Evolutionary conservation across 306 rosid species (phyloP).

Genomic region (Inga oerstediana): DNA sequence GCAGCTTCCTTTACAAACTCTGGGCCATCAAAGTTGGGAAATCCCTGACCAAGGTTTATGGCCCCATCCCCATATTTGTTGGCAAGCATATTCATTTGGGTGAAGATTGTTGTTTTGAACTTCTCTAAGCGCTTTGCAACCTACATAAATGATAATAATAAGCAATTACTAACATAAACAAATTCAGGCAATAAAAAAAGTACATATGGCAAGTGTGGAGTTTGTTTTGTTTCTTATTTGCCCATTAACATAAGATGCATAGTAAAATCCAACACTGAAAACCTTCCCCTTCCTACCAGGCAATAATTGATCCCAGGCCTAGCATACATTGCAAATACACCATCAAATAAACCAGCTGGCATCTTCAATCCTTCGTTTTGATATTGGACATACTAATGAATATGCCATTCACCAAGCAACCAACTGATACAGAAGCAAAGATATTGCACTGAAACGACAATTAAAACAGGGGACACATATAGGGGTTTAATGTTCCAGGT

Average conservation of each 20-base stretch:
- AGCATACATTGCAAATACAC: background rate
- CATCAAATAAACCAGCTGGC: background rate
- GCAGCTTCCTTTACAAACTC: constrained; percentile 97
- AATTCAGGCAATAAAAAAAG: background rate
- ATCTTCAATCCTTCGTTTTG: background rate
- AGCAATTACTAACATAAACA: constrained; percentile 5
- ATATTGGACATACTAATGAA: background rate
- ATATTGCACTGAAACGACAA: background rate
- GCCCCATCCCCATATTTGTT: constrained; percentile 84
- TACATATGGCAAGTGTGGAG: background rate
- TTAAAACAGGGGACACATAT: background rate
- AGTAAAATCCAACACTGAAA: background rate
- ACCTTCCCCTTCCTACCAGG: background rate
- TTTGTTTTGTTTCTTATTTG: constrained; percentile 2
- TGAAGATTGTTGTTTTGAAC: constrained; percentile 88
- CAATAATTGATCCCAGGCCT: background rate
- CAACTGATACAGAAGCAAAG: background rate
- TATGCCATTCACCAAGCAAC: background rate
- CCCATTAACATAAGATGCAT: background rate
- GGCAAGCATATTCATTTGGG: constrained; percentile 89
- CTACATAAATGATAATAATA: constrained; percentile 44
- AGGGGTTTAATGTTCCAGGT: background rate
- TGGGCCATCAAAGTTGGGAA: constrained; percentile 95
- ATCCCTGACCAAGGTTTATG: constrained; percentile 94
- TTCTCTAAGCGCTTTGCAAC: constrained; percentile 90